Conservation (phyloP, 768 basidiomycete genomes). For the Podaxis mareebaensis region DNA sequence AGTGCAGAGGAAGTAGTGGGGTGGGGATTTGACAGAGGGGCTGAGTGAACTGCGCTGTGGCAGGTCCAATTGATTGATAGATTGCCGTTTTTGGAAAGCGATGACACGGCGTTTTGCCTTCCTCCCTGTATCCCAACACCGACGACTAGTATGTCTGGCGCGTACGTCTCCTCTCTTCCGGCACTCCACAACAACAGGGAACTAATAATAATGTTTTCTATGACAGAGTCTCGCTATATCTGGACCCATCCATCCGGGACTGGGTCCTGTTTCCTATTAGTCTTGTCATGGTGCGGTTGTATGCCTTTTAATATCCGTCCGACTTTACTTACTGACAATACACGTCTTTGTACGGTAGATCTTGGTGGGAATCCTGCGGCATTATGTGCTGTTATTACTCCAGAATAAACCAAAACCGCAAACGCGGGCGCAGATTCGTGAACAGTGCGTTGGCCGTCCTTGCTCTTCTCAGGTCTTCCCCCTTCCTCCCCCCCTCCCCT, state of each 20-base stretch:
- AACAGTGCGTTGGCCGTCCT: slow-evolving; percentile 68
- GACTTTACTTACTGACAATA: neutral
- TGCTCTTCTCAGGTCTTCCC: slow-evolving; percentile 3
- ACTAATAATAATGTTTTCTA: neutral
- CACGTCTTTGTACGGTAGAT: slow-evolving; percentile 53
- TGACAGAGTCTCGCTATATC: slow-evolving; percentile 58
- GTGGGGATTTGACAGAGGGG: slow-evolving; percentile 3
- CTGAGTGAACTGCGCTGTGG: slow-evolving; percentile 8
- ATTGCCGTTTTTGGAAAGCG: neutral
- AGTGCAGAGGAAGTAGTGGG: no score
- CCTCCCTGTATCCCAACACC: neutral
- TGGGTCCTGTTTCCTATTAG: slow-evolving; percentile 97
- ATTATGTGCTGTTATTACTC: slow-evolving; percentile 88
- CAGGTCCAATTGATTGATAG: neutral
- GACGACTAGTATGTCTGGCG: slow-evolving; percentile 31
- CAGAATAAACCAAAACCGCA: slow-evolving; percentile 83
- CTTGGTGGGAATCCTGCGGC: slow-evolving; percentile 87
- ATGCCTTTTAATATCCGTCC: neutral
- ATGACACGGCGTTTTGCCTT: neutral
- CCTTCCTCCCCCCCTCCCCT: neutral
- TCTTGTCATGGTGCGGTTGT: slow-evolving; percentile 81
- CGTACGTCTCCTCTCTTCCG: slow-evolving; percentile 33
- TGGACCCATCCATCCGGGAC: slow-evolving; percentile 95
- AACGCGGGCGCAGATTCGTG: slow-evolving; percentile 75
- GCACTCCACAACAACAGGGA: neutral